phyloP scores from a whole-genome alignment of 2,329 filamentous ascomycete species.

The Berkeleyomyces basicola region DNA sequence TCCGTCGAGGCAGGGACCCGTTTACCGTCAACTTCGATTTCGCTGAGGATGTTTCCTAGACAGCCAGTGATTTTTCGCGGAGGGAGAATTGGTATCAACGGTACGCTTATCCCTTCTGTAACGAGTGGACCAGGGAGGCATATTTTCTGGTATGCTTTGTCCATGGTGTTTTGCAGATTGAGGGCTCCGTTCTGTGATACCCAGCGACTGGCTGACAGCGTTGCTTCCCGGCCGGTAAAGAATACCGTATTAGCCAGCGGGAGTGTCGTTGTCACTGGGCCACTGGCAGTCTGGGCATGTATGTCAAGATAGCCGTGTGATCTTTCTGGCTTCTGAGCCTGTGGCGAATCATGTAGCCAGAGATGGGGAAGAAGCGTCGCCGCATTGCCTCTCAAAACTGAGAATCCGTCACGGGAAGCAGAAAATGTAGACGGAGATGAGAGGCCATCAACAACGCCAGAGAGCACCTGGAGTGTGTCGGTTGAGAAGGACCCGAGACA shows the following conservation, averaged over 20 bases:
- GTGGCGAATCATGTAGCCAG: background rate
- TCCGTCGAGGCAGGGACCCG: constrained; percentile 51
- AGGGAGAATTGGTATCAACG: constrained; percentile 46
- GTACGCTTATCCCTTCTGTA: constrained; percentile 18
- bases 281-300: background rate
- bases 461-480: constrained; percentile 29
- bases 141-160: constrained; percentile 27
- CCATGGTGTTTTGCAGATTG: constrained; percentile 18
- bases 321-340: constrained; percentile 4
- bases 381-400: constrained; percentile 9
- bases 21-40: constrained; percentile 33
- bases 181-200: constrained; percentile 10
- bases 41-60: constrained; percentile 65
- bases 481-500: constrained; percentile 13
- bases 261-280: constrained; percentile 29
- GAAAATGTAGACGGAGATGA: constrained; percentile 19
- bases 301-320: constrained; percentile 10
- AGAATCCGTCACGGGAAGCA: constrained; percentile 10
- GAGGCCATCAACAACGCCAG: constrained; percentile 40
- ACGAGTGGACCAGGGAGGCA: constrained; percentile 14
- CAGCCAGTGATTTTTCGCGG: constrained; percentile 45
- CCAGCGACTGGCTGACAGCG: constrained; percentile 29
- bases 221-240: constrained; percentile 47
- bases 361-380: constrained; percentile 10
- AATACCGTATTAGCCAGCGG: constrained; percentile 69